A percentile compares a stretch with the other conserved stretches of the same genome.
These are phyloP conservation scores for Penicillium occitanis DNA, from an alignment of 2,329 filamentous ascomycete genomes.

Conservation along the genomic window DNA sequence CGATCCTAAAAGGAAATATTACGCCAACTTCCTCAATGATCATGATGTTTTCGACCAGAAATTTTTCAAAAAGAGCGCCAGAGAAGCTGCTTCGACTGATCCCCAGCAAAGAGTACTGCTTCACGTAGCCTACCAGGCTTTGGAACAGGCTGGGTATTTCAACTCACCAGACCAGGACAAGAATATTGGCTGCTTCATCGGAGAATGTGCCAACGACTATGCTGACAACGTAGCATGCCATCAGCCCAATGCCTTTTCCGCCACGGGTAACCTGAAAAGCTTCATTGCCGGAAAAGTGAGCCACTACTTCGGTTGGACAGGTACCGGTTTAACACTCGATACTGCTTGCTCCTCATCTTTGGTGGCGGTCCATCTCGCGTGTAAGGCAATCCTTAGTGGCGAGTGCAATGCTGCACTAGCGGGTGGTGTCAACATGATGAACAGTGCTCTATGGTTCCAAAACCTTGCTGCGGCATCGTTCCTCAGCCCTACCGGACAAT, in stretches of 20 bases:
- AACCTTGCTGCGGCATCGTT: slow-evolving; percentile 45
- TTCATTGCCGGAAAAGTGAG: slow-evolving; percentile 40
- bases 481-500: slow-evolving; percentile 55
- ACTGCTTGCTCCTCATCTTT: slow-evolving; percentile 50
- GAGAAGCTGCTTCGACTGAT: slow-evolving; percentile 22
- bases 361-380: slow-evolving; percentile 38
- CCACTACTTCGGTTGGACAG: slow-evolving; percentile 35
- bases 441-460: slow-evolving; percentile 36
- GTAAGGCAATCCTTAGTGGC: slow-evolving; percentile 32
- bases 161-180: slow-evolving; percentile 27
- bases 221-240: slow-evolving; percentile 26
- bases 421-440: slow-evolving; percentile 29
- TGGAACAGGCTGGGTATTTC: slow-evolving; percentile 27
- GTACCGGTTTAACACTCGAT: slow-evolving; percentile 47
- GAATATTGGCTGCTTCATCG: slow-evolving; percentile 32
- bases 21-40: slow-evolving; percentile 28
- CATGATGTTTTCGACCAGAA: slow-evolving; percentile 31
- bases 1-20: slow-evolving; percentile 24
- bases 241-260: slow-evolving; percentile 25
- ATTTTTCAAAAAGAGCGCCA: slow-evolving; percentile 26
- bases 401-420: slow-evolving; percentile 31
- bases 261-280: slow-evolving; percentile 36
- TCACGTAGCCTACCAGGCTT: slow-evolving; percentile 42
- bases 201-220: slow-evolving; percentile 30
- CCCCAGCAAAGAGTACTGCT: slow-evolving; percentile 30